Percentiles rank a stretch among this genome's conserved stretches.
Evolutionary conservation across 2,329 filamentous ascomycete species (phyloP).

Genomic region (Verticillium tricorpus): DNA sequence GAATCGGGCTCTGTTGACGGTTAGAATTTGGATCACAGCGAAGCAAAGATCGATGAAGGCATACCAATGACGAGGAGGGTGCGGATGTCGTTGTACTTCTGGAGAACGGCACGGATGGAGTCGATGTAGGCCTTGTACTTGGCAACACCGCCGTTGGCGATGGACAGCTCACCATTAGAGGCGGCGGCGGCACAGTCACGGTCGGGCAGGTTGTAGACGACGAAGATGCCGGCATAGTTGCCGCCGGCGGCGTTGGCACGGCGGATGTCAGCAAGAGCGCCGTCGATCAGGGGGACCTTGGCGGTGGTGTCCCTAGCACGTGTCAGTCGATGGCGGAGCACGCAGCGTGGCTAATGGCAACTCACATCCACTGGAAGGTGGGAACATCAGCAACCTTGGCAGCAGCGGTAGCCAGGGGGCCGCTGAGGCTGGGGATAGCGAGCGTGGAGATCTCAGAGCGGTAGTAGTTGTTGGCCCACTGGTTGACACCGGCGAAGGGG

Average conservation of each 20-base stretch:
- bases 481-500: conserved; percentile 43
- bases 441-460: conserved; percentile 47
- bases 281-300: conserved; percentile 41
- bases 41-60: background rate
- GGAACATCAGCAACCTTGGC: conserved; percentile 47
- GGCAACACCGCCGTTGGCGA: conserved; percentile 43
- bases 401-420: conserved; percentile 47
- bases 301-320: conserved; percentile 39
- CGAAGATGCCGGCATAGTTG: conserved; percentile 43
- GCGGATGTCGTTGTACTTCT: conserved; percentile 37
- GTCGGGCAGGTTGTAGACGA: conserved; percentile 55
- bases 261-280: conserved; percentile 39
- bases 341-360: conserved; percentile 7
- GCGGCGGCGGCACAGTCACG: conserved; percentile 52
- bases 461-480: conserved; percentile 53
- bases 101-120: conserved; percentile 35
- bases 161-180: conserved; percentile 51
- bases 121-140: conserved; percentile 55
- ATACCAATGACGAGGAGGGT: conserved; percentile 39
- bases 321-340: conserved; percentile 13
- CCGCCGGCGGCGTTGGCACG: conserved; percentile 24
- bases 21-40: conserved; percentile 16
- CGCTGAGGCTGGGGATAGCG: conserved; percentile 59
- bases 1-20: conserved; percentile 47
- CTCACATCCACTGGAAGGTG: conserved; percentile 48